A percentile compares a stretch with the other conserved stretches of the same genome.
Evolutionary conservation across 768 basidiomycete genomes (phyloP).

Genomic region (Hydnum rufescens): DNA sequence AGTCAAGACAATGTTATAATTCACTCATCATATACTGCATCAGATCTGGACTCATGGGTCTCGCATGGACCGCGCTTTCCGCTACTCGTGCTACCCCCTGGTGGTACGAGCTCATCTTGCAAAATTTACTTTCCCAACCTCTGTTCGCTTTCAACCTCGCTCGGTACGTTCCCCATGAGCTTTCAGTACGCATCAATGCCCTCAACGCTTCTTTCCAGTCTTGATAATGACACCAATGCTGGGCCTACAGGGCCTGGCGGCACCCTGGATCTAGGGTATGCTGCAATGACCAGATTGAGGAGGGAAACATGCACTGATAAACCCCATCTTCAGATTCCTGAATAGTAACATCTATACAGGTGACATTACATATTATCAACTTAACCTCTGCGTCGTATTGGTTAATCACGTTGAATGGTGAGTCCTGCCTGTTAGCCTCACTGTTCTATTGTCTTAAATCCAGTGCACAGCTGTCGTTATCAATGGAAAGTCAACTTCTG

Average conservation of each 20-base stretch:
- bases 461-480: too few relatives aligned
- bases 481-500: not conserved
- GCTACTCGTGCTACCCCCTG: slow-evolving; percentile 3
- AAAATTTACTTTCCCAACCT: slow-evolving; percentile 6
- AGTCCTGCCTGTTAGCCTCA: too few relatives aligned
- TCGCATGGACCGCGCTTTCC: slow-evolving; percentile 10
- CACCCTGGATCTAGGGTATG: not conserved
- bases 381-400: slow-evolving; percentile 10
- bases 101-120: slow-evolving; percentile 1
- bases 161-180: slow-evolving; percentile 4
- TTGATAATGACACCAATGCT: not conserved
- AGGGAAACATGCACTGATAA: too few relatives aligned
- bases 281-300: not conserved
- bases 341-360: slow-evolving; percentile 5
- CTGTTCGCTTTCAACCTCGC: slow-evolving; percentile 8
- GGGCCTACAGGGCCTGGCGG: not conserved
- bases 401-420: slow-evolving; percentile 5
- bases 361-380: slow-evolving; percentile 6
- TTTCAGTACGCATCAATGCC: too few relatives aligned
- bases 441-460: too few relatives aligned
- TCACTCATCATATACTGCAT: not conserved
- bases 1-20: too few relatives aligned
- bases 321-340: not conserved
- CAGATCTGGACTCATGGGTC: slow-evolving; percentile 9
- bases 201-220: too few relatives aligned